Evolutionary conservation across 352 stramenopile genomes (phyloP).

Genomic region (Phytopythium boreale): DNA sequence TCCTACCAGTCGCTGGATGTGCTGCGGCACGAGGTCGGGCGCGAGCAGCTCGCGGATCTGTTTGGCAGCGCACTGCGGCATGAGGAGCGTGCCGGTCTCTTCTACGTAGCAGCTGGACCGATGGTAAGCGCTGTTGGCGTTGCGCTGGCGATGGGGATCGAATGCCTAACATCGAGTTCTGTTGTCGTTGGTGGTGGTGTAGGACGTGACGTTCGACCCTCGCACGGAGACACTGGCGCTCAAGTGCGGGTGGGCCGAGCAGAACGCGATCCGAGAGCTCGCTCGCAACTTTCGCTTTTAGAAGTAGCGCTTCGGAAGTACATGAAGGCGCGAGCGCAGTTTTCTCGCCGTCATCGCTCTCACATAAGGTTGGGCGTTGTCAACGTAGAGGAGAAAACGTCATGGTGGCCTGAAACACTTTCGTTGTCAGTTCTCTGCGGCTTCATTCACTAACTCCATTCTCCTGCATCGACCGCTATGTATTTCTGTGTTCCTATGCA

Average conservation of each 20-base stretch:
- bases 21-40: slow-evolving; percentile 38
- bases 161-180: background rate
- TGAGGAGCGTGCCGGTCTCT: slow-evolving; percentile 69
- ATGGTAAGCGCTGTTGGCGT: slow-evolving; percentile 46
- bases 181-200: background rate
- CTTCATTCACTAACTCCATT: too few species aligned
- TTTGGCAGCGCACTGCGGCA: slow-evolving; percentile 65
- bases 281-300: slow-evolving; percentile 72
- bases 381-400: background rate
- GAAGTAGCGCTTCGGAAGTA: background rate
- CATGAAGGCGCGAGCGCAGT: too few species aligned
- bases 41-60: slow-evolving; percentile 52
- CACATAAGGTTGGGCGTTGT: background rate
- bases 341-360: too few species aligned
- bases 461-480: too few species aligned
- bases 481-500: too few species aligned
- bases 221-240: slow-evolving; percentile 49
- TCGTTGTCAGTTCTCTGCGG: too few species aligned
- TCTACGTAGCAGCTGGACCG: slow-evolving; percentile 47
- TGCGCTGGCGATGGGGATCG: background rate
- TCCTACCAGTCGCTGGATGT: slow-evolving; percentile 42
- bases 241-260: slow-evolving; percentile 51
- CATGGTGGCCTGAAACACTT: too few species aligned
- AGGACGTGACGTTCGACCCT: slow-evolving; percentile 68
- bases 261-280: slow-evolving; percentile 61